Evolutionary conservation across 1,284 basidiomycete genomes (phyloP), one percentile per base, ranked within the genome.

Genomic region (Wolfiporia cocos): DNA sequence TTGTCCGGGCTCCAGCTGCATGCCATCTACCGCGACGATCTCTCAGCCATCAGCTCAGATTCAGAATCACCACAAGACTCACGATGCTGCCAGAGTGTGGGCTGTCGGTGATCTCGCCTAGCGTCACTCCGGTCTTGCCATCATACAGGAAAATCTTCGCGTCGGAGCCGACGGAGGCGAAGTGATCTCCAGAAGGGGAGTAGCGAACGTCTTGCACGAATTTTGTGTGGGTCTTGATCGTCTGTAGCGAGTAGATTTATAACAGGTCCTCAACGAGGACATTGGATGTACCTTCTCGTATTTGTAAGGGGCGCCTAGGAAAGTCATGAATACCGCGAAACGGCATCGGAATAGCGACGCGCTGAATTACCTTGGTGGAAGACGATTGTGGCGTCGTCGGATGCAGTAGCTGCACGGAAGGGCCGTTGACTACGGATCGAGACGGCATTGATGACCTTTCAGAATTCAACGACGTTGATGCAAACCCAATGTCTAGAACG

Each of bases 151-250:
- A 89, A 17, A 86, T 69, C 67, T 93, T 95, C 37, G 76, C 80
- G 65, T 99, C 96, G 3, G 91, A 90, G 21, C 92, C 95, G 12
- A 91, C 92, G 35, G 91, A 93, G 12, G 81, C 87, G 59, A 98
- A 97, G 19, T 82, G 69, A 36, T 85, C 78, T 3, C 92, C 93
- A 24, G 82, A 82, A 0, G 85, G 81, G 0, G 92, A 75, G 59
- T 84, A 97, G 42, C 81, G 78, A 18, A 98, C 80, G 46, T 97
- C 91, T 62, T 97, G 92, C 4, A 99, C 91, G 60, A 97, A 99
- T 59, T 89, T 90, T 3, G 85, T 86, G 63, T 99, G 96, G 0
- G 86, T 88, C 57, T 80, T 84, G 62, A 94, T 86, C n/a, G 81
- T 81, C 81, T 86, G 38, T 12, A 34, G 24, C 7, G 33, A 19